Conservation (phyloP, 192 early-diverging fungal species). For the Podila clonocystis region DNA sequence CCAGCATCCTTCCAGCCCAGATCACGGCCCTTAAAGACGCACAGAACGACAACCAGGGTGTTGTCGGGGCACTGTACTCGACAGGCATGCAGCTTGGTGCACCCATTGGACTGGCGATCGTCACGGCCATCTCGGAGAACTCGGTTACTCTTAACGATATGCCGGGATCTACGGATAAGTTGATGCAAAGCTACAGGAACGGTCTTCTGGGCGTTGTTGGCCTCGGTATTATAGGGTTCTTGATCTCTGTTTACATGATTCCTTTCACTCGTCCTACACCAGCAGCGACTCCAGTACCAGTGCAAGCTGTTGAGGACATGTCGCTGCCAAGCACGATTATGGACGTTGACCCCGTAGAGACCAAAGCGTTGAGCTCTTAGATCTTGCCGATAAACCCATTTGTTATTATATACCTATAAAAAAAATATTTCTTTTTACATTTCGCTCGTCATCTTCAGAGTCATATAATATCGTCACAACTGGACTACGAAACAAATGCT, state of each 20-base stretch:
- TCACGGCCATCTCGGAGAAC: conserved; percentile 46
- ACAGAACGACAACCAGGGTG: conserved; percentile 43
- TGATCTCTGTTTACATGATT: conserved; percentile 18
- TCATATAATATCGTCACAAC: too few species aligned
- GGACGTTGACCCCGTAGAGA: too few species aligned
- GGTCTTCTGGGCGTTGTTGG: conserved; percentile 33
- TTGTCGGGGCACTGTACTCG: conserved; percentile 47
- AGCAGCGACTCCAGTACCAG: background rate
- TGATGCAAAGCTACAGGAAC: conserved; percentile 47
- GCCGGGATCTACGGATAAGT: background rate
- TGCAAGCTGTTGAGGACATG: too few species aligned
- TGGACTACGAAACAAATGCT: background rate
- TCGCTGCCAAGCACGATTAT: too few species aligned
- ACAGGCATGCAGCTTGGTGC: conserved; percentile 48
- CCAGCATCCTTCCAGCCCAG: conserved; percentile 28
- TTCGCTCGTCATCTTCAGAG: too few species aligned
- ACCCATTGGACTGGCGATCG: conserved; percentile 42
- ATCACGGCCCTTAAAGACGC: conserved; percentile 48
- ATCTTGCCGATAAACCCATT: too few species aligned
- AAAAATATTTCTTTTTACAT: too few species aligned
- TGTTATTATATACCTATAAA: too few species aligned
- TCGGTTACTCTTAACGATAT: conserved; percentile 8
- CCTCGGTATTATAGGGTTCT: conserved; percentile 29
- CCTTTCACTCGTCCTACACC: conserved; percentile 13
- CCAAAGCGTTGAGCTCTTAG: too few species aligned